Evolutionary conservation across 2,329 filamentous ascomycete species (phyloP).

Genomic region (Polychaeton citri): DNA sequence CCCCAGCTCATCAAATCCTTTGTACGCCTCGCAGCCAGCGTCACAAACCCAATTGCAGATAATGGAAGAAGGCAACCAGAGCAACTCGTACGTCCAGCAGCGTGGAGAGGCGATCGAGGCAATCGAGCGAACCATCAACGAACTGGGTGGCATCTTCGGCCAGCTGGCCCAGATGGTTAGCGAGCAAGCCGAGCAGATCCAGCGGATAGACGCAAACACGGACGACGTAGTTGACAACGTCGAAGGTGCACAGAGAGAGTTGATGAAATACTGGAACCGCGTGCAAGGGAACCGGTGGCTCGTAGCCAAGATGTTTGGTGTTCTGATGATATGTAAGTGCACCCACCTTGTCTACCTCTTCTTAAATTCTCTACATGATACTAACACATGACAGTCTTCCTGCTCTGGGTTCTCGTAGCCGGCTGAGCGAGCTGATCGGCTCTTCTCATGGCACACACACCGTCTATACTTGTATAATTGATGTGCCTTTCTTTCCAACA

Average conservation of each 20-base stretch:
- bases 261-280: conserved; percentile 93
- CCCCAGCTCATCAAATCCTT: conserved; percentile 55
- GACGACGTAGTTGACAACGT: conserved; percentile 98
- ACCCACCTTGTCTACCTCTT: conserved; percentile 26
- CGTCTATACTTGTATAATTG: neutral
- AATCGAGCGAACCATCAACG: conserved; percentile 88
- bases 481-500: neutral
- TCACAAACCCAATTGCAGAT: conserved; percentile 72
- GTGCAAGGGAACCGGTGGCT: conserved; percentile 94
- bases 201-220: conserved; percentile 92
- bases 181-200: conserved; percentile 95
- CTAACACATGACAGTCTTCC: conserved; percentile 5
- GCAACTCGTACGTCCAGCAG: conserved; percentile 84
- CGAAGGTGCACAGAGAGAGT: conserved; percentile 84
- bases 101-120: conserved; percentile 91
- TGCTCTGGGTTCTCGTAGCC: conserved; percentile 10
- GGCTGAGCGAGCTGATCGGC: no score
- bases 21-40: conserved; percentile 37
- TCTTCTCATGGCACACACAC: no score
- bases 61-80: conserved; percentile 81
- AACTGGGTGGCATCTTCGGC: conserved; percentile 84
- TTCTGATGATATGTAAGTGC: conserved; percentile 64
- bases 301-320: conserved; percentile 71
- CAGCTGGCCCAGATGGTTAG: conserved; percentile 94
- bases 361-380: conserved; percentile 20